Conservation (phyloP, 306 rosid genomes). For the Vigna trinervia region DNA sequence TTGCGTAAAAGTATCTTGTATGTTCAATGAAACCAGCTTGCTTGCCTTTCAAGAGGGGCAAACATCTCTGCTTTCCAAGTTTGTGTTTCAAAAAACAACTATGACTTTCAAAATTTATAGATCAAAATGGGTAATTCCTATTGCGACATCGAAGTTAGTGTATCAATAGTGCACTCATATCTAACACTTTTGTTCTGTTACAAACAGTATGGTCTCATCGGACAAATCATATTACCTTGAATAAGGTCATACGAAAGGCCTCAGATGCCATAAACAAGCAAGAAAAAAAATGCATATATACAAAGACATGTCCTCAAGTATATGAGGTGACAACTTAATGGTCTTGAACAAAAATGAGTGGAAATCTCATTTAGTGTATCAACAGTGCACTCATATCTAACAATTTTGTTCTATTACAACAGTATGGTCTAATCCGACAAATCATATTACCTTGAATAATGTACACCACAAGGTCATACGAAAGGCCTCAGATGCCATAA, state of each 20-base stretch:
- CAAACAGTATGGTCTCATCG: slow-evolving; percentile 27
- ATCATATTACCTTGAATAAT: slow-evolving; percentile 21
- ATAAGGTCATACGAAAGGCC: slow-evolving; percentile 25
- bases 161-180: not conserved
- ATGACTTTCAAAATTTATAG: not conserved
- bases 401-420: not conserved
- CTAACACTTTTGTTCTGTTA: not conserved
- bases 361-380: not conserved
- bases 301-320: slow-evolving; percentile 23
- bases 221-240: slow-evolving; percentile 14
- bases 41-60: not conserved
- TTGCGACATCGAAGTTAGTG: not conserved
- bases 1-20: not conserved
- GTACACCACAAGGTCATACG: slow-evolving; percentile 28
- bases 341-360: slow-evolving; percentile 26
- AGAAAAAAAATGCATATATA: slow-evolving; percentile 45
- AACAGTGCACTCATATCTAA: not conserved
- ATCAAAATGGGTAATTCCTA: slow-evolving; percentile 14
- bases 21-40: not conserved
- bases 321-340: slow-evolving; percentile 22
- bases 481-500: slow-evolving; percentile 15
- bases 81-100: not conserved
- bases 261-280: not conserved
- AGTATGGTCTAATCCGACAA: slow-evolving; percentile 22
- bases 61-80: not conserved